Conservation (phyloP, 75 land plant genomes). For the Picea glauca region DNA sequence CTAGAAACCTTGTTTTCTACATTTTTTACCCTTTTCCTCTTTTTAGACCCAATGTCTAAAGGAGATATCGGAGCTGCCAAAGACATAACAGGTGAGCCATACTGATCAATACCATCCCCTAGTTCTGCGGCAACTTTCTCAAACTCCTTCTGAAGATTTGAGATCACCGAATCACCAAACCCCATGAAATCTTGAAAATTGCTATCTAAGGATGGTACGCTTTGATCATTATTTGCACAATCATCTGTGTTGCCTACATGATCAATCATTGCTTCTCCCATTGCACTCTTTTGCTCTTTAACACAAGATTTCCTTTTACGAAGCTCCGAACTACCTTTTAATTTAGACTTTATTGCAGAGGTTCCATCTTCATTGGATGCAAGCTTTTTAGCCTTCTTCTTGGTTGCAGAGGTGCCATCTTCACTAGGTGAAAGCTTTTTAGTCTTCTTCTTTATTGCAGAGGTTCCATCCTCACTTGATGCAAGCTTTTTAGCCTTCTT, state of each 20-base stretch:
- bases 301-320: not conserved
- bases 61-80: not conserved
- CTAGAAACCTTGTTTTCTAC: slow-evolving; percentile 5
- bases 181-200: not conserved
- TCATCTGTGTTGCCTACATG: not conserved
- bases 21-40: slow-evolving; percentile 59
- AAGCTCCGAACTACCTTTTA: not conserved
- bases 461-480: too few relatives aligned
- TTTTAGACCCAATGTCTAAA: slow-evolving; percentile 21
- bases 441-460: too few relatives aligned
- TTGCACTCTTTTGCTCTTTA: not conserved
- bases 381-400: too few relatives aligned
- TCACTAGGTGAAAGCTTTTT: too few relatives aligned
- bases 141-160: slow-evolving; percentile 78
- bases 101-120: slow-evolving; percentile 19
- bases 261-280: not conserved
- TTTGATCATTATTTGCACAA: slow-evolving; percentile 1
- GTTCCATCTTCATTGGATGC: too few relatives aligned
- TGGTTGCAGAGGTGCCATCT: too few relatives aligned
- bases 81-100: not conserved
- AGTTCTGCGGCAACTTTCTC: slow-evolving; percentile 71
- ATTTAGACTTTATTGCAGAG: too few relatives aligned
- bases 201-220: not conserved
- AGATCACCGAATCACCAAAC: slow-evolving; percentile 49
- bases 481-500: not conserved